Evolutionary conservation across 257 asterid species (phyloP).

Genomic region (Parsonsia alboflavescens): DNA sequence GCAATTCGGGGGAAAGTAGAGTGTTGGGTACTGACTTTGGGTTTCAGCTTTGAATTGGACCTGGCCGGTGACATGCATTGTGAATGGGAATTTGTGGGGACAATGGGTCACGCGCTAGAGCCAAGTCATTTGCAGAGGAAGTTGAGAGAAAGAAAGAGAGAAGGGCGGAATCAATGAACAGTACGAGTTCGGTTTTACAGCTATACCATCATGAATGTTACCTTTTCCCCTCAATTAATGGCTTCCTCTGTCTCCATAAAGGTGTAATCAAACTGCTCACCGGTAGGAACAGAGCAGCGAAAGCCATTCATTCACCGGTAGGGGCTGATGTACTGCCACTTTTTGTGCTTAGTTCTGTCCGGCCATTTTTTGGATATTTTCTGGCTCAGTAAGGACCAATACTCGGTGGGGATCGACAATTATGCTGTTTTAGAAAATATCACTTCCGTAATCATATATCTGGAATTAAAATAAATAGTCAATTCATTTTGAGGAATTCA

Average conservation of each 20-base stretch:
- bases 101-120: conserved; percentile 6
- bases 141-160: background rate
- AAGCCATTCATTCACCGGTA: no score
- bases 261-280: background rate
- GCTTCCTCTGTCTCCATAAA: conserved; percentile 6
- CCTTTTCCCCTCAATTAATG: background rate
- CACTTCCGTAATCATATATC: no score
- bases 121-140: background rate
- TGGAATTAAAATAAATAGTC: no score
- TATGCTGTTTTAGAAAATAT: no score
- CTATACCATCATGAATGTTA: conserved; percentile 6
- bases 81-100: background rate
- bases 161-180: no score
- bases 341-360: no score
- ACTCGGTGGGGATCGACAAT: no score
- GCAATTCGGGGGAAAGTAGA: background rate
- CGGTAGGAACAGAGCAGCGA: background rate
- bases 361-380: no score
- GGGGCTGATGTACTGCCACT: no score
- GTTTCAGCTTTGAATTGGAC: background rate
- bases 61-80: background rate
- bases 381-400: no score
- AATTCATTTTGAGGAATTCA: no score
- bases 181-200: conserved; percentile 16
- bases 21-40: background rate